Evolutionary conservation across 257 asterid genomes (phyloP).

Genomic region (Nyctanthes arbortristis): DNA sequence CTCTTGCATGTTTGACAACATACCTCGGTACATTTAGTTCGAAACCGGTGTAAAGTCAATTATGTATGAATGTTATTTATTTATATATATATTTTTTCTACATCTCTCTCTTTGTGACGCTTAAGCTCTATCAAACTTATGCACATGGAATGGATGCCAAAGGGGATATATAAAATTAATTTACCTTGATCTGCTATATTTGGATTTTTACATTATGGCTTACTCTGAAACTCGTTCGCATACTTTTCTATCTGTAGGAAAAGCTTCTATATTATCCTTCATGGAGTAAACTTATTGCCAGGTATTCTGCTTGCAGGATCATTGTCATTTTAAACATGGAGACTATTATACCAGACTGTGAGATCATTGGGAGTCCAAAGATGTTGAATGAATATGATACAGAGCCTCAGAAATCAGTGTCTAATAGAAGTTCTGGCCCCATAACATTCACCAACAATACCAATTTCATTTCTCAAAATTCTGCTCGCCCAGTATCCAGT

Average conservation of each 20-base stretch:
- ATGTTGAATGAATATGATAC: conserved; percentile 41
- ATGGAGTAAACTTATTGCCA: conserved; percentile 19
- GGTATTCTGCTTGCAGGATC: conserved; percentile 61
- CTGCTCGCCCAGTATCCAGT: conserved; percentile 36
- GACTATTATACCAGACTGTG: conserved; percentile 77
- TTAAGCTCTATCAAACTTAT: not conserved
- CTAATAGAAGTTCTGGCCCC: conserved; percentile 37
- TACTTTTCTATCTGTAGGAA: not conserved
- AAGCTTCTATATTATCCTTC: conserved; percentile 4
- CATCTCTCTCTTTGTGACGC: no score
- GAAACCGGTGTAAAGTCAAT: not conserved
- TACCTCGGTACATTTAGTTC: not conserved
- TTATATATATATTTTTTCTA: no score
- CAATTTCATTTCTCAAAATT: conserved; percentile 40
- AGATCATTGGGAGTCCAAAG: conserved; percentile 70
- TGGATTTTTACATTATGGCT: not conserved
- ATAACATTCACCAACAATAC: conserved; percentile 30
- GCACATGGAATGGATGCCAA: conserved; percentile 3
- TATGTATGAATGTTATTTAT: not conserved
- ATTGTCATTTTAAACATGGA: conserved; percentile 86
- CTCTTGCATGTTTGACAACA: not conserved
- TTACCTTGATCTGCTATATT: not conserved
- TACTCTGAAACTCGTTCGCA: not conserved
- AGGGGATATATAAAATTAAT: conserved; percentile 13
- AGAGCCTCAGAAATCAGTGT: conserved; percentile 45